phyloP scores from a whole-genome alignment of 768 basidiomycete species.

The Boletus vermiculosoides region DNA sequence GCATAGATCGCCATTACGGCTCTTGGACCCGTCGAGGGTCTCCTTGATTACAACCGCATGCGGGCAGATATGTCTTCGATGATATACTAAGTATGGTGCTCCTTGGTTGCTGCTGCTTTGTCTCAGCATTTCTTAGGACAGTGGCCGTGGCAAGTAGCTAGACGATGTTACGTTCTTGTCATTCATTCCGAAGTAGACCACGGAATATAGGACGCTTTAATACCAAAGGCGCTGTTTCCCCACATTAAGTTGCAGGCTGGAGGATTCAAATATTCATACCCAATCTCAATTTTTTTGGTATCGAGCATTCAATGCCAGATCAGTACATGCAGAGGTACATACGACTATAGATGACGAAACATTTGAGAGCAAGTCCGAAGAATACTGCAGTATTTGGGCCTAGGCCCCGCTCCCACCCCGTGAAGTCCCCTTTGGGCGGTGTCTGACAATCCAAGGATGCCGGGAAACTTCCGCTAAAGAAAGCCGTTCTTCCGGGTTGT shows the following conservation, averaged over 20 bases:
- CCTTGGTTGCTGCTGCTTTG: not conserved
- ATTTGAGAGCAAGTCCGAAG: not conserved
- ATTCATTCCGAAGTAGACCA: conserved; percentile 20
- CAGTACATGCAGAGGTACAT: conserved; percentile 17
- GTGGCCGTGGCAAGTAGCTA: conserved; percentile 17
- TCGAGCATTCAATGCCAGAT: not conserved
- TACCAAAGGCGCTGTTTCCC: not conserved
- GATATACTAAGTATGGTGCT: conserved; percentile 48
- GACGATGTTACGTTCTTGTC: conserved; percentile 16
- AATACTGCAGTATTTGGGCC: not conserved
- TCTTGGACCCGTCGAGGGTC: conserved; percentile 85
- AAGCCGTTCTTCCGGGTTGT: conserved; percentile 75
- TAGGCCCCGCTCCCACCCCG: conserved; percentile 28
- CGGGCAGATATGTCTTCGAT: conserved; percentile 81
- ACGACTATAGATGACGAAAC: conserved; percentile 10
- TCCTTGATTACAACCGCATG: conserved; percentile 92
- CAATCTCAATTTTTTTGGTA: not conserved
- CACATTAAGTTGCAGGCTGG: not conserved
- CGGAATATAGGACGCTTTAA: conserved; percentile 21
- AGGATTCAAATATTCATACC: too few species aligned
- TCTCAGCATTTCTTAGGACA: not conserved
- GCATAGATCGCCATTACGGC: conserved; percentile 81
- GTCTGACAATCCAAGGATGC: conserved; percentile 85
- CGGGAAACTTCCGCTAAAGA: conserved; percentile 69
- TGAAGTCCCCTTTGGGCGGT: conserved; percentile 50